Percentiles rank a stretch among this genome's conserved stretches.
Conservation (phyloP, 139 green algal genomes). For the Ostreobium quekettii region DNA sequence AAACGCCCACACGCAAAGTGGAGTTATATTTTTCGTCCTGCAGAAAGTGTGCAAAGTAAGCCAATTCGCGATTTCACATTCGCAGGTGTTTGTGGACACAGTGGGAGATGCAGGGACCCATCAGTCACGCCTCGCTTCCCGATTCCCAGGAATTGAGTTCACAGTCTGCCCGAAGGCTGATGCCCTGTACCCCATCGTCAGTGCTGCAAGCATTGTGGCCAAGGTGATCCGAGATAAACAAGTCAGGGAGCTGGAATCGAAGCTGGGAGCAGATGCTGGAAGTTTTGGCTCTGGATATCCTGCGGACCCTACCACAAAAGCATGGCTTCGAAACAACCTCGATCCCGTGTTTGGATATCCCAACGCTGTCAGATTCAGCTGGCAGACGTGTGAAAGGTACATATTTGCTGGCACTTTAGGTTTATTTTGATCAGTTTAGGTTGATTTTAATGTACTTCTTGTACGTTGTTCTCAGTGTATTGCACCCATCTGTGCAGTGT, state of each 20-base stretch:
- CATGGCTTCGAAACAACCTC: conserved; percentile 60
- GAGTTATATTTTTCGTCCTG: too few species aligned
- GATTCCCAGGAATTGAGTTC: conserved; percentile 63
- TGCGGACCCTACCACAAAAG: conserved; percentile 63
- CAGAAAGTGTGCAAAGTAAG: neutral
- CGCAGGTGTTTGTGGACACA: conserved; percentile 83
- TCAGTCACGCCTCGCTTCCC: conserved; percentile 28
- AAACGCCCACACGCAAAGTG: too few species aligned
- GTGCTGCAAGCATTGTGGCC: conserved; percentile 82
- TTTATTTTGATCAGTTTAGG: neutral
- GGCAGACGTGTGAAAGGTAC: conserved; percentile 41
- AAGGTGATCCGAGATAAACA: conserved; percentile 60
- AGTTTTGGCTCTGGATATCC: conserved; percentile 61
- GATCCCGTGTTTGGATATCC: conserved; percentile 79
- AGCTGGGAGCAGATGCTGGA: neutral
- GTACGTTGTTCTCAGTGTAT: too few species aligned
- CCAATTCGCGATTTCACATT: conserved; percentile 5
- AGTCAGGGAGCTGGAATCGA: neutral
- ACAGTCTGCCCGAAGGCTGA: conserved; percentile 74
- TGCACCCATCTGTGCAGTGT: neutral
- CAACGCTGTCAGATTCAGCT: conserved; percentile 54
- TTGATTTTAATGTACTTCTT: too few species aligned
- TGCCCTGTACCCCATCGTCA: conserved; percentile 84
- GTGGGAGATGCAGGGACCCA: conserved; percentile 78
- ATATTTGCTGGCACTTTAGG: neutral